These are phyloP conservation scores for Boletus sp. DNA, from an alignment of 768 basidiomycete species.

Conservation along the genomic window DNA sequence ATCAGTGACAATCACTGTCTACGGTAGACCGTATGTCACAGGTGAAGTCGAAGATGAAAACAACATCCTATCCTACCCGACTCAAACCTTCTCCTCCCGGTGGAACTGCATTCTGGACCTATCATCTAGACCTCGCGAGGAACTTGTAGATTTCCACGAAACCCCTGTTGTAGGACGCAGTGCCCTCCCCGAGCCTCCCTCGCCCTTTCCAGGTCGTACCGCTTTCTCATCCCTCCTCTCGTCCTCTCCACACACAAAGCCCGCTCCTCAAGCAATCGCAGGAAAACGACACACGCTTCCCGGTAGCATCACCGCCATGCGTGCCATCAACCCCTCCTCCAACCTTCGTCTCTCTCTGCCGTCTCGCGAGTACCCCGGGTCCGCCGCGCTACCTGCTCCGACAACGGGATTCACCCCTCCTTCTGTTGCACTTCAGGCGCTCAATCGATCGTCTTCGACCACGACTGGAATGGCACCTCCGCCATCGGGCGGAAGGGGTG, in stretches of 20 bases:
- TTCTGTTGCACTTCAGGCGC: constrained; percentile 36
- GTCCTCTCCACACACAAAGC: constrained; percentile 23
- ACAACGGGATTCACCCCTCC: constrained; percentile 31
- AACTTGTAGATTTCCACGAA: constrained; percentile 18
- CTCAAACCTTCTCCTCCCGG: constrained; percentile 72
- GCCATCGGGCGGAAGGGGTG: constrained; percentile 20
- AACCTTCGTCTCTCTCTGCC: constrained; percentile 26
- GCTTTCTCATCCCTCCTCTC: constrained; percentile 25
- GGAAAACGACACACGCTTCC: constrained; percentile 60
- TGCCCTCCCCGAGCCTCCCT: constrained; percentile 71
- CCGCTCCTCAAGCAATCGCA: constrained; percentile 40
- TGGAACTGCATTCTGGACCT: constrained; percentile 93
- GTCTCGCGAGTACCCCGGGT: constrained; percentile 25
- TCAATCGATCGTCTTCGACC: constrained; percentile 27
- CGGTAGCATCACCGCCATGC: constrained; percentile 32
- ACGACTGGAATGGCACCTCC: constrained; percentile 37
- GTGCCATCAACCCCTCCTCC: constrained; percentile 22
- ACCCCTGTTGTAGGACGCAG: constrained; percentile 25
- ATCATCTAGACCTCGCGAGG: constrained; percentile 34
- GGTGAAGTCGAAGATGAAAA: constrained; percentile 20
- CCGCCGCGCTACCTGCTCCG: constrained; percentile 7
- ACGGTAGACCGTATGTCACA: constrained; percentile 63
- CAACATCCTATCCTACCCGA: constrained; percentile 49
- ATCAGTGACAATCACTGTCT: constrained; percentile 76
- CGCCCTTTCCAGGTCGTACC: constrained; percentile 63